Percentiles rank a stretch among this genome's conserved stretches.
phyloP scores from a whole-genome alignment of 2,329 filamentous ascomycete species.

The Phyllachora maydis region DNA sequence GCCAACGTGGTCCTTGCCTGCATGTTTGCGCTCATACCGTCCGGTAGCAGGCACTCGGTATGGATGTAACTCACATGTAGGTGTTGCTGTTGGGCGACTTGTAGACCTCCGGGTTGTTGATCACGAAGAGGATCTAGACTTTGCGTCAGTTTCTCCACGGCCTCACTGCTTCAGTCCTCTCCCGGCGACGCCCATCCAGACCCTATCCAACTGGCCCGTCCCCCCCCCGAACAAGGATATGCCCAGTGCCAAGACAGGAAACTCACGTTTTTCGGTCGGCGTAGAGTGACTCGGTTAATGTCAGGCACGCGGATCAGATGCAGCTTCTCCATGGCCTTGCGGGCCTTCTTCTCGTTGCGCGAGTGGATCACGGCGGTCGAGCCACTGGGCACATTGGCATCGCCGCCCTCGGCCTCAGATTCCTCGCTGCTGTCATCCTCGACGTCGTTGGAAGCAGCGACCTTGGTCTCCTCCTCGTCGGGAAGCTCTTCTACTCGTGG shows the following conservation, averaged over 20 bases:
- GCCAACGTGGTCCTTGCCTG: too few species aligned
- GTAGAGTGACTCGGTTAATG: conserved; percentile 94
- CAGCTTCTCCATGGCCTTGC: conserved; percentile 97
- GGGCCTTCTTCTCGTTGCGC: conserved; percentile 99
- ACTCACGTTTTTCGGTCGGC: conserved; percentile 97
- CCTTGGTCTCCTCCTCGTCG: conserved; percentile 75
- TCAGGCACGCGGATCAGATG: conserved; percentile 90
- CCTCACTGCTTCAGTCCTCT: conserved; percentile 1
- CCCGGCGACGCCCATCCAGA: conserved; percentile 1
- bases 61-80: conserved; percentile 62
- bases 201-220: too few species aligned
- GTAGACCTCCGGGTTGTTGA: conserved; percentile 99
- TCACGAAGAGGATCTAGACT: conserved; percentile 86
- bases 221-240: too few species aligned
- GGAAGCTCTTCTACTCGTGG: conserved; percentile 94
- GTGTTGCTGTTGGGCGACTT: conserved; percentile 98
- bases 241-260: too few species aligned
- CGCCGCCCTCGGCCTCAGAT: conserved; percentile 56
- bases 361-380: conserved; percentile 85
- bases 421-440: conserved; percentile 52
- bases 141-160: conserved; percentile 1
- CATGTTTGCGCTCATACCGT: too few species aligned
- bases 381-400: conserved; percentile 49
- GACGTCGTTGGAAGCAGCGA: conserved; percentile 57
- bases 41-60: background rate